Evolutionary conservation across 1,284 basidiomycete genomes (phyloP).

Genomic region (Ganoderma boninense): DNA sequence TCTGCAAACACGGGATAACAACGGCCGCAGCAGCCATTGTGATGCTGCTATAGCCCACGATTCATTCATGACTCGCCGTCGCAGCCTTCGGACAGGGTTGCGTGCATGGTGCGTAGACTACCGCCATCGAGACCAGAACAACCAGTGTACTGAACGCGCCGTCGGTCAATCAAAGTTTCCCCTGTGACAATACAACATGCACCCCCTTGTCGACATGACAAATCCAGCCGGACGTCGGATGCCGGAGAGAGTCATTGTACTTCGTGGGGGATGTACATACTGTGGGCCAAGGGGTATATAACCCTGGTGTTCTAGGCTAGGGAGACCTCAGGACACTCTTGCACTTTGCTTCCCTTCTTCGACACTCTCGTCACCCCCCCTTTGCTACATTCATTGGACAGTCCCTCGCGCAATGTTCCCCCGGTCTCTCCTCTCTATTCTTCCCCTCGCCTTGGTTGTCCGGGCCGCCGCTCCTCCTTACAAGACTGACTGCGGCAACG

Average conservation of each 20-base stretch:
- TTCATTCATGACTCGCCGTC: constrained; percentile 8
- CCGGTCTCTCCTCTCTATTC: constrained; percentile 18
- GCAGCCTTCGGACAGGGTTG: not conserved
- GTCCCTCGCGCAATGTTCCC: constrained; percentile 19
- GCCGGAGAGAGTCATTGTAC: not conserved
- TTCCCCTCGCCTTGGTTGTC: constrained; percentile 20
- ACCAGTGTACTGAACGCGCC: constrained; percentile 1
- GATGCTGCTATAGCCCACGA: not conserved
- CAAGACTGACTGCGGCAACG: constrained; percentile 32
- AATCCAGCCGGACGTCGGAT: not conserved
- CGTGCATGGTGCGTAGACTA: constrained; percentile 8
- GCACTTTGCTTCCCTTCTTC: constrained; percentile 9
- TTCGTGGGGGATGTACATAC: not conserved
- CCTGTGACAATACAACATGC: not conserved
- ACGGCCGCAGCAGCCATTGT: not conserved
- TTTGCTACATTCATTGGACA: constrained; percentile 10
- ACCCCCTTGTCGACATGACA: not conserved
- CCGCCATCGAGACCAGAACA: constrained; percentile 9
- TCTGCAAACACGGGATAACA: not conserved
- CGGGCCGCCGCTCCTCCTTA: constrained; percentile 22
- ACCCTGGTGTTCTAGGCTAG: not conserved
- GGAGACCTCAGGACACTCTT: constrained; percentile 11
- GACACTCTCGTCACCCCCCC: not conserved
- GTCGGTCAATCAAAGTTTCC: not conserved
- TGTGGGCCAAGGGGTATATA: constrained; percentile 3